A percentile compares a stretch with the other conserved stretches of the same genome.
Evolutionary conservation across 2,329 filamentous ascomycete species (phyloP).

Genomic region (Triangularia verruculosa): DNA sequence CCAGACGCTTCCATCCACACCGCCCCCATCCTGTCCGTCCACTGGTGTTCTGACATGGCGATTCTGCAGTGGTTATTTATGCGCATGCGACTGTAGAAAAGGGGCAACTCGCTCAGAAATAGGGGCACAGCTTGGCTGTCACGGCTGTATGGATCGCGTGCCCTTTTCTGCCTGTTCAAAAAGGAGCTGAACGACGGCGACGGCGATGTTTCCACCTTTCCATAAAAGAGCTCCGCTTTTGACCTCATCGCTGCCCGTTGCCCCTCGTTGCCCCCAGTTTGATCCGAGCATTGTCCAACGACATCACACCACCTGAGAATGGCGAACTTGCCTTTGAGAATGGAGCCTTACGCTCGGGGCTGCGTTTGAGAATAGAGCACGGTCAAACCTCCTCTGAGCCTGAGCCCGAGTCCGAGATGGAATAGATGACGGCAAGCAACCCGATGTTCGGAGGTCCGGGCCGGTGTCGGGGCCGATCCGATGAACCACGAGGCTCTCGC

Average conservation of each 20-base stretch:
- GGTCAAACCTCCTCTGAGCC: neutral
- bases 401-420: neutral
- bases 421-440: neutral
- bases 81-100: neutral
- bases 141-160: neutral
- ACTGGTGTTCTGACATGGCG: neutral
- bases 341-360: neutral
- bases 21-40: neutral
- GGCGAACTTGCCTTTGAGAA: neutral
- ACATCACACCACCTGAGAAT: conserved; percentile 1
- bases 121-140: neutral
- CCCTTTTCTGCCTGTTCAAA: neutral
- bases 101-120: neutral
- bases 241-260: conserved; percentile 4
- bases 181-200: neutral
- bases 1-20: conserved; percentile 12
- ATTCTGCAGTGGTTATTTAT: conserved; percentile 1
- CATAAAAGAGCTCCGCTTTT: conserved; percentile 7
- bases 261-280: neutral
- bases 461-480: conserved; percentile 18
- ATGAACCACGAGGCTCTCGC: neutral
- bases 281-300: neutral
- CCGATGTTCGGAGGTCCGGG: conserved; percentile 11
- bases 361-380: neutral
- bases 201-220: neutral